Conservation (phyloP, 2,329 filamentous ascomycete genomes). For the Diaporthe citri region DNA sequence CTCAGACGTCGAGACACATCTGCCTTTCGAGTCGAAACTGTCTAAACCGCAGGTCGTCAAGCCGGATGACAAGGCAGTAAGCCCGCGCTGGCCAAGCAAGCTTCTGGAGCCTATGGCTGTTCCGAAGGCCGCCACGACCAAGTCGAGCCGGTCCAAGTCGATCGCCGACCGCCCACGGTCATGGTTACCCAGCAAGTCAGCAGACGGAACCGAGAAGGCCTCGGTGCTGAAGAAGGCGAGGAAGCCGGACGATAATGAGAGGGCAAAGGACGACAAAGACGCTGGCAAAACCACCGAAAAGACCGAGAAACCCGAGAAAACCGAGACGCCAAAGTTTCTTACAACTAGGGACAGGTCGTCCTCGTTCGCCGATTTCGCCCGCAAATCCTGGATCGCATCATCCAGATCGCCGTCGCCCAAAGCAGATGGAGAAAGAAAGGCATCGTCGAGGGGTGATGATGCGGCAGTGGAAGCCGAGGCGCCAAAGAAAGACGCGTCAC, state of each 20-base stretch:
- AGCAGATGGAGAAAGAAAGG: slow-evolving; percentile 45
- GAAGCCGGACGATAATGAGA: slow-evolving; percentile 35
- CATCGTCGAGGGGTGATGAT: slow-evolving; percentile 34
- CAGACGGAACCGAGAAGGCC: slow-evolving; percentile 46
- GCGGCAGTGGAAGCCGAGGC: neutral
- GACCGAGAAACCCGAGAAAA: slow-evolving; percentile 44
- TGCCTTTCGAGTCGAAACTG: slow-evolving; percentile 53
- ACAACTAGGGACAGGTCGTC: slow-evolving; percentile 56
- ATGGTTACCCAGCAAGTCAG: slow-evolving; percentile 63
- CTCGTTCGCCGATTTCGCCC: slow-evolving; percentile 64
- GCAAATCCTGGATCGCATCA: slow-evolving; percentile 63
- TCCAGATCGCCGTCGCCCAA: slow-evolving; percentile 63
- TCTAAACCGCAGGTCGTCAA: slow-evolving; percentile 42
- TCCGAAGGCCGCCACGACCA: slow-evolving; percentile 47
- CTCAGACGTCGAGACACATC: slow-evolving; percentile 60
- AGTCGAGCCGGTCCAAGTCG: slow-evolving; percentile 56
- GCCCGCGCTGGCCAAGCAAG: slow-evolving; percentile 35
- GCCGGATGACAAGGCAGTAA: slow-evolving; percentile 38
- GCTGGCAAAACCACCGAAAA: slow-evolving; percentile 38
- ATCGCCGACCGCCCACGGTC: slow-evolving; percentile 63
- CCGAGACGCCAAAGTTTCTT: slow-evolving; percentile 48
- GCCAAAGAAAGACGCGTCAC: slow-evolving; percentile 42
- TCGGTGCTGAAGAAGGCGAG: slow-evolving; percentile 47
- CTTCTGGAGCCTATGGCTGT: slow-evolving; percentile 44
- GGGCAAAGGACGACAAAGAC: slow-evolving; percentile 28